Percentiles rank a stretch among this genome's conserved stretches.
phyloP scores from a whole-genome alignment of 2,329 filamentous ascomycete genomes.

The Dothideomycetidae sp. region DNA sequence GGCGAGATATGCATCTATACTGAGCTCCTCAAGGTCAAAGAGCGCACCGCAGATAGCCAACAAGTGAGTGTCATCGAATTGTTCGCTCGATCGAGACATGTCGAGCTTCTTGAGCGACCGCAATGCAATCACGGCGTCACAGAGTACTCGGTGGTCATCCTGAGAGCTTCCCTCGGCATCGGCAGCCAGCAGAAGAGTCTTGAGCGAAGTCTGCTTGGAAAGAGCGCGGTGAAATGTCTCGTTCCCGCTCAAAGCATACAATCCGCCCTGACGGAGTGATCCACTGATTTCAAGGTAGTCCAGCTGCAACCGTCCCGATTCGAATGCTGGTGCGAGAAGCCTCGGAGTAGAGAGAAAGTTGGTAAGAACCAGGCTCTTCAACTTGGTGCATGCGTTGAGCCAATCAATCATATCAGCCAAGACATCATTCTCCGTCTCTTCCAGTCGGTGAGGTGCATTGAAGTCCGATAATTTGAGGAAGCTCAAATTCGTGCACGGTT shows the following conservation, averaged over 20 bases:
- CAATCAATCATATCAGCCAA: constrained; percentile 39
- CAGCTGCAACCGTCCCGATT: constrained; percentile 34
- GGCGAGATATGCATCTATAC: constrained; percentile 40
- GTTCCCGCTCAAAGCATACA: constrained; percentile 35
- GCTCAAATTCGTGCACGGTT: constrained; percentile 36
- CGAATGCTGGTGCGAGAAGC: constrained; percentile 37
- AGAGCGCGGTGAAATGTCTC: constrained; percentile 40
- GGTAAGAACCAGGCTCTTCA: constrained; percentile 38
- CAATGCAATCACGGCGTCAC: constrained; percentile 38
- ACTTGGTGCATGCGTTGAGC: constrained; percentile 38
- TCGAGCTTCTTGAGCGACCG: constrained; percentile 40
- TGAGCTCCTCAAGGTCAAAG: constrained; percentile 40
- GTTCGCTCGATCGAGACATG: constrained; percentile 37
- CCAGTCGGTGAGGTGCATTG: constrained; percentile 31
- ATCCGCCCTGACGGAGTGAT: constrained; percentile 10
- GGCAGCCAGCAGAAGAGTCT: constrained; percentile 32
- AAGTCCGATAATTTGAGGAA: constrained; percentile 36
- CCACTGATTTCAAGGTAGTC: constrained; percentile 33
- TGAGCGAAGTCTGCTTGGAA: constrained; percentile 35
- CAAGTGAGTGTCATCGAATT: constrained; percentile 38
- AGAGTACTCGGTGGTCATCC: constrained; percentile 35
- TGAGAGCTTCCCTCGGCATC: constrained; percentile 32
- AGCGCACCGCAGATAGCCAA: constrained; percentile 32
- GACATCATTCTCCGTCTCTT: constrained; percentile 38
- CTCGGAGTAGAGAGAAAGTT: constrained; percentile 38